Evolutionary conservation across 257 asterid genomes (phyloP).

Genomic region (Solanum chiquidenum): DNA sequence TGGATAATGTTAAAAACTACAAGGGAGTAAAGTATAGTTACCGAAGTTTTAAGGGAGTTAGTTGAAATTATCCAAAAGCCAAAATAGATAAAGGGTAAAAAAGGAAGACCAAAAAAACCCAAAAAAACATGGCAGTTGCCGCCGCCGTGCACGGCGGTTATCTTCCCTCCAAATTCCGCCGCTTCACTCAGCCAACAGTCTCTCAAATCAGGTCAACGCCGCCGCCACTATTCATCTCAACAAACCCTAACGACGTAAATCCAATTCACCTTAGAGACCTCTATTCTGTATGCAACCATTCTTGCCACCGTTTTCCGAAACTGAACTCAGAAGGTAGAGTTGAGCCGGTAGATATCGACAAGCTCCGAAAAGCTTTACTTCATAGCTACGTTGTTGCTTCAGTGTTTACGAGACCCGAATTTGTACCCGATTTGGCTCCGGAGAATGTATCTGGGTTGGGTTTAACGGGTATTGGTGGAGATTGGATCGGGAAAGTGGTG

Average conservation of each 20-base stretch:
- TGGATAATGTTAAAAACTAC: not conserved
- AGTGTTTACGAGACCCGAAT: conserved; percentile 55
- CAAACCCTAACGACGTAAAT: conserved; percentile 49
- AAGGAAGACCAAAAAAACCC: no score
- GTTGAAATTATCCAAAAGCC: not conserved
- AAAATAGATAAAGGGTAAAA: no score
- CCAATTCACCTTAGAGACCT: conserved; percentile 41
- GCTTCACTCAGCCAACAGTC: conserved; percentile 14
- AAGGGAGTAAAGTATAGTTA: not conserved
- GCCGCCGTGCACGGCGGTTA: conserved; percentile 32
- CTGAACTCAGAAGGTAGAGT: conserved; percentile 42
- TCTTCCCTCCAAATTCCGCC: conserved; percentile 42
- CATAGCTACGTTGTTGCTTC: conserved; percentile 72
- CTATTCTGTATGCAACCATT: conserved; percentile 62
- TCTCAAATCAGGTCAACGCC: conserved; percentile 8
- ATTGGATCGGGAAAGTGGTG: conserved; percentile 43
- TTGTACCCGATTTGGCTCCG: conserved; percentile 1
- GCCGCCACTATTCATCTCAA: conserved; percentile 55
- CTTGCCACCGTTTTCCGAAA: conserved; percentile 83
- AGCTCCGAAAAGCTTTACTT: conserved; percentile 59
- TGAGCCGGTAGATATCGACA: conserved; percentile 42
- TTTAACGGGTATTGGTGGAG: conserved; percentile 40
- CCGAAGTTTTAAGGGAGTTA: not conserved
- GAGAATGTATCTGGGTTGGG: not conserved
- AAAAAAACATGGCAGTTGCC: conserved; percentile 40